Evolutionary conservation across 2,329 filamentous ascomycete species (phyloP).

Genomic region (Blastomyces parvus): DNA sequence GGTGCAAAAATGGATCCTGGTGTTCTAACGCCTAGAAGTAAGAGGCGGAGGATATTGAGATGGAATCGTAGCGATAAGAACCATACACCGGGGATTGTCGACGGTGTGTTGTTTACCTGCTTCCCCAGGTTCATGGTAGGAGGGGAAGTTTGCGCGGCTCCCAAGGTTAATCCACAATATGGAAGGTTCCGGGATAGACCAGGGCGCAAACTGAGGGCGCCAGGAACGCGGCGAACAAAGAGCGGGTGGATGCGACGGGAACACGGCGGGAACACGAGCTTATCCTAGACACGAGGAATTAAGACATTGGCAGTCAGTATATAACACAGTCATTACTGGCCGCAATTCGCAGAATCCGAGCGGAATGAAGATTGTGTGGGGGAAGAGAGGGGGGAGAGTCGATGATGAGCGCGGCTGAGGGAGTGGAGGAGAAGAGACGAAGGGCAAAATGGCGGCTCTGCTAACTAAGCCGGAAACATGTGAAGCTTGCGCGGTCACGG

Average conservation of each 20-base stretch:
- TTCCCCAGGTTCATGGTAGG: conserved; percentile 7
- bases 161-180: background rate
- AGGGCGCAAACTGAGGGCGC: background rate
- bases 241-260: background rate
- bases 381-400: background rate
- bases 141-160: background rate
- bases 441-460: background rate
- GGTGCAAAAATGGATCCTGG: background rate
- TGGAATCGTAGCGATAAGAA: background rate
- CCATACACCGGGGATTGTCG: background rate
- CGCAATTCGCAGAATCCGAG: background rate
- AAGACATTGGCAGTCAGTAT: background rate
- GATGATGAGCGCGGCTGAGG: background rate
- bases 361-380: background rate
- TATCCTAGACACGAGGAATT: background rate
- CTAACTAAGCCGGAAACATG: conserved; percentile 1
- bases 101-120: background rate
- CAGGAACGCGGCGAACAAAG: conserved; percentile 1
- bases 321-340: background rate
- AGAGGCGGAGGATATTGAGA: background rate
- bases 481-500: conserved; percentile 1
- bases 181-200: background rate
- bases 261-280: background rate
- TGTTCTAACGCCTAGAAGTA: background rate
- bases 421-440: background rate